Base-by-base conservation (phyloP, 306 rosid genomes). In the Cucurbita maxima region DNA sequence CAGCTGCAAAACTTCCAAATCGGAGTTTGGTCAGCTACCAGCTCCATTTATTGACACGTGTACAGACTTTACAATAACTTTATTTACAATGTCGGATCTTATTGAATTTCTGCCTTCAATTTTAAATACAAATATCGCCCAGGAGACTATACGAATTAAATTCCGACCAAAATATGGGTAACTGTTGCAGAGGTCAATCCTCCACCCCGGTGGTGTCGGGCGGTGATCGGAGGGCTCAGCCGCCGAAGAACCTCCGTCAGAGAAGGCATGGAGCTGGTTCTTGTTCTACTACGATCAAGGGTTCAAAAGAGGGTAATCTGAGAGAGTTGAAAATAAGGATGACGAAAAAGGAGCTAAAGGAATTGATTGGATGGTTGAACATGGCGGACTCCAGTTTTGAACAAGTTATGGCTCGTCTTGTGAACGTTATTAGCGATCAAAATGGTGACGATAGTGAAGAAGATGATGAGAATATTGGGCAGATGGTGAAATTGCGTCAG, bases 281-380 rank as follows among this genome's bases (percentile, higher is more conserved):
- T 45, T 11, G 22, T 62, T 56, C 58, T 43, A 5, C 40, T 8
- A 12, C 41, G 45, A 7, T 1, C 45, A 41, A 57, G 36, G 1
- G 36, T 9, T 10, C 60, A 37, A 10, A 64, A 47, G 30, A 10
- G 54, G 81, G 57, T 34, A 56, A 22, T 10, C 8, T 19, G 12
- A 58, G 83, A 44, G 85, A 87, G 66, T 83, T 92, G 74, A 92
- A 77, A 83, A 87, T 92, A 10, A 89, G 66, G 87, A 83, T 92
- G 36, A 76, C 92, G 0, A 92, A 85, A 69, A 85, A 82, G 81
- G 90, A 92, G 82, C 85, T 89, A 15, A 78, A 76, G 13, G 74
- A 76, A 71, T 75, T 92, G 22, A 43, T 87, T 18, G 75, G 77
- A 58, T 53, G 81, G 78, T n/a, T 45, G 58, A 45, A 72, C 77